phyloP scores from a whole-genome alignment of 805 yeast genomes.

The Saccharomyces eubayanus region DNA sequence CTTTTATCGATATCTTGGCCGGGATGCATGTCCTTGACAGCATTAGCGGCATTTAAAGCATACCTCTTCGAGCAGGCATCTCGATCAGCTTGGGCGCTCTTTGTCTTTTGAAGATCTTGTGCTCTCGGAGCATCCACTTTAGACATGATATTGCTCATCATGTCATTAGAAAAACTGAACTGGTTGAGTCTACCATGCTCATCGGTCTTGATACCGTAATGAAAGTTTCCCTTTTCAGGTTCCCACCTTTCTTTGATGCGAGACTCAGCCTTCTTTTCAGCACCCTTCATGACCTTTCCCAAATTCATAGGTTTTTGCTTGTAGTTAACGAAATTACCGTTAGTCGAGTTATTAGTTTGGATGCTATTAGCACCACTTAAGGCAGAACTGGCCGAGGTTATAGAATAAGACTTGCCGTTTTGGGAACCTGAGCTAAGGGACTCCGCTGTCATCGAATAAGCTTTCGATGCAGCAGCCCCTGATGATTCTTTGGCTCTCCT shows the following conservation, averaged over 20 bases:
- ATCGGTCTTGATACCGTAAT: slow-evolving; percentile 17
- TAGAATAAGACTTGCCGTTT: slow-evolving; percentile 11
- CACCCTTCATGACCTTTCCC: slow-evolving; percentile 25
- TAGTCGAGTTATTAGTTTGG: neutral
- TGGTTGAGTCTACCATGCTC: slow-evolving; percentile 13
- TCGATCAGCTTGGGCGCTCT: slow-evolving; percentile 53
- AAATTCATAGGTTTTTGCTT: slow-evolving; percentile 17
- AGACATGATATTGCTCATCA: slow-evolving; percentile 13
- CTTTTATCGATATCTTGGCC: slow-evolving; percentile 32
- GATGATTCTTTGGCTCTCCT: slow-evolving; percentile 2
- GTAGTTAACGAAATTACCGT: slow-evolving; percentile 1
- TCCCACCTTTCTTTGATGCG: slow-evolving; percentile 18
- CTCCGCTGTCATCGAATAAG: slow-evolving; percentile 13
- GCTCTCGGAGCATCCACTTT: slow-evolving; percentile 2
- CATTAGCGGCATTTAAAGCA: slow-evolving; percentile 37
- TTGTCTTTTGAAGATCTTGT: slow-evolving; percentile 7
- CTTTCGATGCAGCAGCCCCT: slow-evolving; percentile 27
- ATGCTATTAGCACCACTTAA: slow-evolving; percentile 4
- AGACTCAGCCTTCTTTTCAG: slow-evolving; percentile 24
- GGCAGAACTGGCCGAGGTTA: slow-evolving; percentile 13
- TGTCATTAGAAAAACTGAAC: slow-evolving; percentile 17
- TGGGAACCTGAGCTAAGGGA: neutral
- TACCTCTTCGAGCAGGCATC: slow-evolving; percentile 43
- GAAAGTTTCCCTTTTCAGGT: slow-evolving; percentile 14
- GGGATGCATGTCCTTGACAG: slow-evolving; percentile 34